Percentiles rank a stretch among this genome's conserved stretches.
phyloP scores from a whole-genome alignment of 176 grass and related monocot genomes.

The Thinopyrum elongatum region DNA sequence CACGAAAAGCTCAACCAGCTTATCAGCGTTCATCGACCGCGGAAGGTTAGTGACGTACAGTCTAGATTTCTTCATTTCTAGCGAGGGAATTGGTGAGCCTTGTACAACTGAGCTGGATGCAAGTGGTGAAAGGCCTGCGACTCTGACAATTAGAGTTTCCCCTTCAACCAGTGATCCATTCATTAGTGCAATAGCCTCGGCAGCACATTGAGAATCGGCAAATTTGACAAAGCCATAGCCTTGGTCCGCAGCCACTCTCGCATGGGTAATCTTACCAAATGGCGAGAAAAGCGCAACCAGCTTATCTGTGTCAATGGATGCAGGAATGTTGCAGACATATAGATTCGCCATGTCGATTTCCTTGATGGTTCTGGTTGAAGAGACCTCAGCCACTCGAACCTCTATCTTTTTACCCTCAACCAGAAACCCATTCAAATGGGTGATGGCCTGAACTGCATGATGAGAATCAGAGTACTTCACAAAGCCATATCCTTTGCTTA shows the following conservation, averaged over 20 bases:
- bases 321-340: slow-evolving; percentile 51
- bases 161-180: slow-evolving; percentile 60
- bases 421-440: slow-evolving; percentile 38
- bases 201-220: slow-evolving; percentile 46
- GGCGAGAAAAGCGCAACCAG: slow-evolving; percentile 60
- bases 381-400: slow-evolving; percentile 20
- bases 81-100: background rate
- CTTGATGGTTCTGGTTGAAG: slow-evolving; percentile 19
- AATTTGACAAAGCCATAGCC: slow-evolving; percentile 61
- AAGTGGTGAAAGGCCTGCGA: slow-evolving; percentile 31
- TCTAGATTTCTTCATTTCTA: slow-evolving; percentile 42
- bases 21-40: slow-evolving; percentile 33
- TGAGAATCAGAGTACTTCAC: slow-evolving; percentile 43
- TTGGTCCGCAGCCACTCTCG: slow-evolving; percentile 39
- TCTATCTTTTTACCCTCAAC: slow-evolving; percentile 45
- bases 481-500: slow-evolving; percentile 67
- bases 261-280: slow-evolving; percentile 63
- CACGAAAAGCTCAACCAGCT: slow-evolving; percentile 51
- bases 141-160: slow-evolving; percentile 47
- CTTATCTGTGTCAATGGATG: slow-evolving; percentile 42
- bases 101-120: slow-evolving; percentile 31
- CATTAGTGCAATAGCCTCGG: slow-evolving; percentile 45
- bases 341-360: slow-evolving; percentile 54
- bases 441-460: slow-evolving; percentile 37
- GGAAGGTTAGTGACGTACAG: slow-evolving; percentile 49